Evolutionary conservation across 768 basidiomycete genomes (phyloP), one percentile per base, ranked within the genome.

Genomic region (Glaciozyma martinii): DNA sequence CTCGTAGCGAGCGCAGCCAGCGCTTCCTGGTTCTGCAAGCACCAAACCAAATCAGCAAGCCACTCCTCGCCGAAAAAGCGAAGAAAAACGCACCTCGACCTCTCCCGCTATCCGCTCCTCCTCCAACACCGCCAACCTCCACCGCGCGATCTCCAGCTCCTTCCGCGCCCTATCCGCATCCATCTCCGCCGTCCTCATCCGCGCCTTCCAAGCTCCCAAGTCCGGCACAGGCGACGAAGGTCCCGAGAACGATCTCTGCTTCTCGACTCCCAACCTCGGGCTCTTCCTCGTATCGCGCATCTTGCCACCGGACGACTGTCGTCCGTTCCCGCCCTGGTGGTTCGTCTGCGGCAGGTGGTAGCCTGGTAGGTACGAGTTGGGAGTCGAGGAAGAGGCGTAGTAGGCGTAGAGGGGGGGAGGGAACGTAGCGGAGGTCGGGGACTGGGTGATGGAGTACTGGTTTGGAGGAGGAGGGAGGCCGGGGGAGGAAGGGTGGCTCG

Each of bases 91-190:
- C 40, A 70, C 66, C 60, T 71, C 70, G 19, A 32, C 2, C 30
- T 71, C 66, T 3, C 25, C 33, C 21, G 50, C 16, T 8, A 12
- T 42, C 32, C 61, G 58, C 21, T 71, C 70, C 27, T 64, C 63
- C 30, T 67, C 66, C 6, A 65, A 30, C 3, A 67, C 63, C 5
- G 33, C 42, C 29, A 71, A 19, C 32, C 61, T 56, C 70, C 70
- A 71, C 15, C 63, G 18, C 25, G 66, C 66, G 13, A 71, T 67
- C 62, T 71, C 70, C 29, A 71, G 40, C 56, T 71, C 66, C 56
- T 67, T 71, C 7, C 27, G 55, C 27, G 29, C 58, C 23, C 70
- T 30, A 8, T 63, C 61, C 15, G 54, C 60, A 5, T 70, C 65
- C 53, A 62, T 52, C 63, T 66, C 68, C 0, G 61, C 60, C 32